Percentiles rank a stretch among this genome's conserved stretches.
Conservation (phyloP, 495 filamentous ascomycete genomes). For the Recurvomyces mirabilis region DNA sequence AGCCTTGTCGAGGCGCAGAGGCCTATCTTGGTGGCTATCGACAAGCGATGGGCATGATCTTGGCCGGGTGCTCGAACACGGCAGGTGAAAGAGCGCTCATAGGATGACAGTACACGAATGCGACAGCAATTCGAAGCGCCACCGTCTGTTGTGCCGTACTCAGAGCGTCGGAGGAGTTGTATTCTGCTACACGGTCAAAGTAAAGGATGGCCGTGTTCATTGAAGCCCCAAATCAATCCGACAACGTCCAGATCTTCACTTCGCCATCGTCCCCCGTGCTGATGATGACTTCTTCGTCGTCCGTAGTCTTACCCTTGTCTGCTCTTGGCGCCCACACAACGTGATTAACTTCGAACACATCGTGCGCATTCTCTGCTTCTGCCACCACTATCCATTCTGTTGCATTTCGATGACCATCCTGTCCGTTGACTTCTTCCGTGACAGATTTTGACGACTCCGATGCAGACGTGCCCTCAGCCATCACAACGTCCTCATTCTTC, state of each 20-base stretch:
- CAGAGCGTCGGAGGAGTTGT: too few species aligned
- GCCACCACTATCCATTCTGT: constrained; percentile 61
- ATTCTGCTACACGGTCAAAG: too few species aligned
- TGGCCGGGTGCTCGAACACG: too few species aligned
- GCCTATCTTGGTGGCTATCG: too few species aligned
- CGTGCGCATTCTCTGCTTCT: constrained; percentile 60
- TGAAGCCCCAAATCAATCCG: too few species aligned
- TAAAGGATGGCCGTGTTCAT: too few species aligned
- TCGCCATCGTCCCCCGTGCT: constrained; percentile 57
- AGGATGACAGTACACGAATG: too few species aligned
- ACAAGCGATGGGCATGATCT: too few species aligned
- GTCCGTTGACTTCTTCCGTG: background rate
- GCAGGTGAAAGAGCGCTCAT: too few species aligned
- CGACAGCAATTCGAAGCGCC: too few species aligned
- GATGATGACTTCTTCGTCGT: constrained; percentile 42
- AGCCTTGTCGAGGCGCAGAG: too few species aligned
- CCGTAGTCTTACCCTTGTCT: constrained; percentile 25
- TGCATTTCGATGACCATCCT: constrained; percentile 4
- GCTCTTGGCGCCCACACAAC: constrained; percentile 55
- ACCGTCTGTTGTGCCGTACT: too few species aligned
- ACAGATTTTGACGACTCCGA: background rate
- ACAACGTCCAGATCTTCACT: constrained; percentile 32
- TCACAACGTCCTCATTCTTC: constrained; percentile 3
- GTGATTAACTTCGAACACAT: constrained; percentile 87
- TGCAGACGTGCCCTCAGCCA: constrained; percentile 1